Evolutionary conservation across 257 asterid genomes (phyloP), one percentile per base, ranked within the genome.

Genomic region (Solanum pennellii): DNA sequence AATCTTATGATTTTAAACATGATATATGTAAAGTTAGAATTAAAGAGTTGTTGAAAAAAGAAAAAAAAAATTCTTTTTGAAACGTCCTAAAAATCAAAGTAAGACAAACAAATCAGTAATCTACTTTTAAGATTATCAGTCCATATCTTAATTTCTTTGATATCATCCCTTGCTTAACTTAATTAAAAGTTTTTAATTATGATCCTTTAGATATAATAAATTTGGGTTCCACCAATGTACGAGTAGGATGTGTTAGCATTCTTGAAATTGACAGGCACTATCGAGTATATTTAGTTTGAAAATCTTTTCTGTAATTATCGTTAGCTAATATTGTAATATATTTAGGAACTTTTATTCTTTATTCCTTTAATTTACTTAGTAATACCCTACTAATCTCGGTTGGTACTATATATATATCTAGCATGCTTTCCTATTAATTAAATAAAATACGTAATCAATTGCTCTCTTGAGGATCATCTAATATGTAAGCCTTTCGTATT

Each of bases 141-240:
- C n/a, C 39, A 6, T 39, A 39, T 73, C 59, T 35, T 29, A 79
- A 84, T 75, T 69, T 25, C 52, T 27, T 9, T 82, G 62, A 86
- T 23, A 52, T 49, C 66, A 33, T 79, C 37, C 65, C 15, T 44
- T 25, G 85, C 66, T 47, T 47, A 47, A 18, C 27, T 45, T 44
- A 14, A 80, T 47, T 16, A 73, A 29, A 47, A 80, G 16, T 27
- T 80, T 37, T 5, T 27, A 29, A 80, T 29, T 29, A 80, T 80
- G 68, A 31, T 29, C 16, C 85, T 14, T 18, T 84, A 87, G 47
- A 93, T 76, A 86, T 84, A 87, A 90, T 88, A 84, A 66, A 84
- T 66, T 89, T 59, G 87, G 73, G 45, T 56, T 83, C 89, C 90
- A 90, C 91, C 88, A 49, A 10, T 3, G 18, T 66, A 18, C 29